Evolutionary conservation across 257 asterid genomes (phyloP), one percentile per base, ranked within the genome.

Genomic region (Coffea canephora): DNA sequence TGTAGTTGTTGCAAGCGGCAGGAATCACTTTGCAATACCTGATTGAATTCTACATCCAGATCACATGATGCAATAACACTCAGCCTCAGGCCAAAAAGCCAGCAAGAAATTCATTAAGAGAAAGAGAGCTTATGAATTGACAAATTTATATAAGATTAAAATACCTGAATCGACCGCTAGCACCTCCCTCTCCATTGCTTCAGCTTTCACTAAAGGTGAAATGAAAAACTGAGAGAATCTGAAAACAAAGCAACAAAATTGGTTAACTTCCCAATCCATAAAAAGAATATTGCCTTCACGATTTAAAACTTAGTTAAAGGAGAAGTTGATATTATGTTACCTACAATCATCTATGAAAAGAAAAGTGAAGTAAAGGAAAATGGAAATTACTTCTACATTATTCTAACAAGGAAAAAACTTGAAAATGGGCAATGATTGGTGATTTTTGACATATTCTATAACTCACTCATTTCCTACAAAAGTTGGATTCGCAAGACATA

Each of bases 171-270:
- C 97, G 57, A 96, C 99, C 31, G 99, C 98, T 74, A 89, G 88
- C 16, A 96, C 89, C 91, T 96, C 99, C 80, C 98, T 89, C 75
- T 94, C 99, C 99, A 96, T 94, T 81, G 98, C 99, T 81, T 92
- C 99, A 82, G 95, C 93, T 88, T 96, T 94, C 69, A 92, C 92
- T 82, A 96, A 84, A 59, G 99, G 98, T 64, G 97, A 92, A 75
- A 85, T 84, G 68, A 96, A 96, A 90, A 96, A 94, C 78, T 92
- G 98, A 81, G 98, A 90, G 88, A 96, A 96, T 88, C 99, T 96
- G 96, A 77, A 81, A 65, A 75, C 49, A 77, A 84, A 79, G 50
- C 75, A 73, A 71, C 54, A 79, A 76, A 18, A 81, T 46, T 78
- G 73, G 83, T 77, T 67, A 69, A 52, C 73, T 65, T 74, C 69